Conservation (phyloP, 441 rosid species). For the Eruca vesicaria region DNA sequence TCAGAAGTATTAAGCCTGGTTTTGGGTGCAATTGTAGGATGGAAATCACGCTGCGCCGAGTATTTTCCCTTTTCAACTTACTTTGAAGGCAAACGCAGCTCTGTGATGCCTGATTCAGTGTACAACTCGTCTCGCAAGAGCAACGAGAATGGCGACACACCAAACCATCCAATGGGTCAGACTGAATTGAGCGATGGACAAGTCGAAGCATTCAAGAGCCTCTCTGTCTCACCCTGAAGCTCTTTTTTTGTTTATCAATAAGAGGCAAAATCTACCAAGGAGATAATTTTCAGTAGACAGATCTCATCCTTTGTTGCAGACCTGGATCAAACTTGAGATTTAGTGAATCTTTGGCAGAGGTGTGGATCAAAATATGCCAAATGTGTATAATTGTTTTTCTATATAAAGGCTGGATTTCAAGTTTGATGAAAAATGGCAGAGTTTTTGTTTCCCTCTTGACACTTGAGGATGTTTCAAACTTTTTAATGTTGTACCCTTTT, state of each 20-base stretch:
- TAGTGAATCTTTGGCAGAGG: constrained; percentile 7
- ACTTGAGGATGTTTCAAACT: constrained; percentile 15
- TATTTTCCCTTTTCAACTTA: constrained; percentile 77
- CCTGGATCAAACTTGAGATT: constrained; percentile 13
- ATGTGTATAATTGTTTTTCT: constrained; percentile 35
- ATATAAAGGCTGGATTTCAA: constrained; percentile 28
- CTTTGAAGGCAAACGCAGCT: constrained; percentile 74
- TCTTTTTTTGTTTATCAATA: constrained; percentile 13
- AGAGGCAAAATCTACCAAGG: constrained; percentile 17
- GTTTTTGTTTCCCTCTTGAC: constrained; percentile 21
- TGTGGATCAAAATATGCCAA: constrained; percentile 30
- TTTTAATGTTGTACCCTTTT: constrained; percentile 13
- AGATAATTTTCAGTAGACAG: constrained; percentile 14
- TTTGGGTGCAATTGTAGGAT: constrained; percentile 53
- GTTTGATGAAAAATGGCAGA: constrained; percentile 25
- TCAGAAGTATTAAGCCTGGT: background rate
- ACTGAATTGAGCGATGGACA: constrained; percentile 67
- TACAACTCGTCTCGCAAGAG: constrained; percentile 45
- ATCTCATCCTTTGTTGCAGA: constrained; percentile 1
- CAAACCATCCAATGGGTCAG: constrained; percentile 43
- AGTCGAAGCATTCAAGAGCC: constrained; percentile 70
- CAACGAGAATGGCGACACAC: constrained; percentile 55
- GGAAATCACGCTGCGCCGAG: constrained; percentile 77
- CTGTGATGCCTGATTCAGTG: constrained; percentile 51
- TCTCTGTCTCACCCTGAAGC: constrained; percentile 48